Base-by-base conservation (phyloP, 164 flowering plant genomes). In the Malania oleifera region DNA sequence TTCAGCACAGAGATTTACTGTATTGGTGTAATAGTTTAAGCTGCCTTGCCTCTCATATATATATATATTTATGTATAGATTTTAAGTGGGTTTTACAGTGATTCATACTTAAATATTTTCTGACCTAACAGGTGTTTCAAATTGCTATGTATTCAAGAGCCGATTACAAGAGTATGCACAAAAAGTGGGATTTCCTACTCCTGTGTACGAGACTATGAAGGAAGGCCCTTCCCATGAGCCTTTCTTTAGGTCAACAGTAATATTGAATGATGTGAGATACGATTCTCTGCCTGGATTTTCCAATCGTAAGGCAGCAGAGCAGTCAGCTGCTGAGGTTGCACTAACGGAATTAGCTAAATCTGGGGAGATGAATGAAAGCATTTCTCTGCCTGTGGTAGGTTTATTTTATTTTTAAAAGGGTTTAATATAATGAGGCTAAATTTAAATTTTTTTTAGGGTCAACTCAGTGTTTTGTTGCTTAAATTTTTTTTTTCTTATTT, bases 291-390 rank as follows among this genome's bases (percentile, higher is more conserved):
- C 86, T n/a, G 96, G 92, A 27, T 95, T 95, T 73, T 78, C 49
- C 52, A 95, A 82, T 75, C 88, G 96, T n/a, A 95, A 91, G 70
- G 90, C 89, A 0, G 96, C 98, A 17, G 99, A 95, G 68, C 99
- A 95, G 65, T 95, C 98, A 52, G 97, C 99, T 57, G 97, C 99
- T 44, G 98, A 95, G 77, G 77, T 95, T 63, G 98, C 99, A 65
- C 82, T 95, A 26, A 0, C 66, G 66, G 83, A 81, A 68, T 65
- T 95, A 38, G 64, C 85, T 17, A 85, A 82, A 48, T 66, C 78
- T 23, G 83, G 80, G 54, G 69, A 72, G 35, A 57, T 71, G 61
- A 68, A 70, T 23, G 74, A 68, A 46, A 60, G 74, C 65, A 67
- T 84, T 62, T 64, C 83, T 61, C 75, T 57, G 37, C 96, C 96